Evolutionary conservation across 805 yeast species (phyloP).

Genomic region (Kockiozyma suomiensis): DNA sequence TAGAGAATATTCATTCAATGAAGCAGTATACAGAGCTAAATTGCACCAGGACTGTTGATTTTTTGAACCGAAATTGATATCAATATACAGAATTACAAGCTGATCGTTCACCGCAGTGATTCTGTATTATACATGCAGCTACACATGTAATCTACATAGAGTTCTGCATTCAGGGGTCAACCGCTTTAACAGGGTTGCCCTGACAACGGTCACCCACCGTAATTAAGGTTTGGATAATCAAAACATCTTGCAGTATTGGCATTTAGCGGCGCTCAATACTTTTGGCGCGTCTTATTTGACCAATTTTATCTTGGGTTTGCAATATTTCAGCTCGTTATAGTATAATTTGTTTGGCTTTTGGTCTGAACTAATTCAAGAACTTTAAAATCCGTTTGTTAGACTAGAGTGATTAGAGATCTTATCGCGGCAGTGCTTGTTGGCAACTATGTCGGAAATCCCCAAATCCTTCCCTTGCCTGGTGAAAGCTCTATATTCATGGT

Average conservation of each 20-base stretch:
- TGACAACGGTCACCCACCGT: not conserved
- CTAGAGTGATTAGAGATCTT: too few relatives aligned
- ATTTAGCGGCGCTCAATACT: not conserved
- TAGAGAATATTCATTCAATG: too few relatives aligned
- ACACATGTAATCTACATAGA: not conserved
- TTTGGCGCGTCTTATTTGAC: not conserved
- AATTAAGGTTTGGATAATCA: constrained; percentile 1
- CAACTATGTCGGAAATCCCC: constrained; percentile 15
- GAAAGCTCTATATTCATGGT: constrained; percentile 87
- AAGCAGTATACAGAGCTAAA: too few relatives aligned
- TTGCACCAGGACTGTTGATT: too few relatives aligned
- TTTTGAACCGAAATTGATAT: too few relatives aligned
- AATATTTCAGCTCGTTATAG: too few relatives aligned
- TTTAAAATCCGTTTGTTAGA: too few relatives aligned
- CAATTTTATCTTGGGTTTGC: too few relatives aligned
- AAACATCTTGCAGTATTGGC: not conserved
- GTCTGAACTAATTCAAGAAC: too few relatives aligned
- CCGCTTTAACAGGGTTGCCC: not conserved
- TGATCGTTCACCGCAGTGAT: too few relatives aligned
- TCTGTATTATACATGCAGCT: not conserved
- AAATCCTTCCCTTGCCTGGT: constrained; percentile 64
- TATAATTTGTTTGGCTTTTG: too few relatives aligned
- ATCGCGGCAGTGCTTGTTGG: not conserved
- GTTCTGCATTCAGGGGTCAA: constrained; percentile 6
- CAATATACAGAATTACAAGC: too few relatives aligned